Evolutionary conservation across 1,284 basidiomycete genomes (phyloP).

Genomic region (Tilletia caries): DNA sequence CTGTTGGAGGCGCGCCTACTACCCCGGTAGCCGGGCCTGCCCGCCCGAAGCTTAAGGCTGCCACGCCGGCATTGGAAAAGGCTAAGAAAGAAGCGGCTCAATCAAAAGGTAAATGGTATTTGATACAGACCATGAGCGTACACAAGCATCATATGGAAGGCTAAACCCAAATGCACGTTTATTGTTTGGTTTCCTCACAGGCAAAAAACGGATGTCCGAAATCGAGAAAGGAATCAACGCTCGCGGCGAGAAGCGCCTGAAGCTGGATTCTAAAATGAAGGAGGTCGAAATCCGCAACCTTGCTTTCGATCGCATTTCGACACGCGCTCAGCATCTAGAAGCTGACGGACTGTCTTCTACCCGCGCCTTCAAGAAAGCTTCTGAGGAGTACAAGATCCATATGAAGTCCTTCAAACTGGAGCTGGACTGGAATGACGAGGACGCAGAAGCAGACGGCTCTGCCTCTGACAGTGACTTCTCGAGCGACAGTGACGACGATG

Average conservation of each 20-base stretch:
- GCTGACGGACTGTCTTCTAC: not conserved
- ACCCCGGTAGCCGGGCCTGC: too few species aligned
- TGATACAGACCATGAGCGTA: too few species aligned
- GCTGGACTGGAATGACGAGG: not conserved
- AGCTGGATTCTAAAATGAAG: not conserved
- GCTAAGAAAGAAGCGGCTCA: not conserved
- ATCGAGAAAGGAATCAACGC: not conserved
- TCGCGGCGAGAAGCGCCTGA: not conserved
- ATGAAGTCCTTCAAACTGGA: not conserved
- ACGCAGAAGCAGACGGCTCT: too few species aligned
- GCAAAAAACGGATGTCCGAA: constrained; percentile 2
- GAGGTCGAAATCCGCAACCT: not conserved
- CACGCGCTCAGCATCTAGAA: not conserved
- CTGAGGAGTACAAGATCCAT: not conserved
- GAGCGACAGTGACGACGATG: too few species aligned
- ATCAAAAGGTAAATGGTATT: not conserved
- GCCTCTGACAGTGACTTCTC: too few species aligned
- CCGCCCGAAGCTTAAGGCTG: too few species aligned
- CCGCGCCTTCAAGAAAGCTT: not conserved
- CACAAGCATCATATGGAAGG: not conserved
- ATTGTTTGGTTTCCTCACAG: too few species aligned
- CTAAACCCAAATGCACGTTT: too few species aligned
- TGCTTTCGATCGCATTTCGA: not conserved
- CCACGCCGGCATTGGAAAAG: too few species aligned
- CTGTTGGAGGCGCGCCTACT: too few species aligned